Percentiles rank a stretch among this genome's conserved stretches.
Evolutionary conservation across 2,329 filamentous ascomycete genomes (phyloP).

Genomic region (Aureobasidium leucospermi): DNA sequence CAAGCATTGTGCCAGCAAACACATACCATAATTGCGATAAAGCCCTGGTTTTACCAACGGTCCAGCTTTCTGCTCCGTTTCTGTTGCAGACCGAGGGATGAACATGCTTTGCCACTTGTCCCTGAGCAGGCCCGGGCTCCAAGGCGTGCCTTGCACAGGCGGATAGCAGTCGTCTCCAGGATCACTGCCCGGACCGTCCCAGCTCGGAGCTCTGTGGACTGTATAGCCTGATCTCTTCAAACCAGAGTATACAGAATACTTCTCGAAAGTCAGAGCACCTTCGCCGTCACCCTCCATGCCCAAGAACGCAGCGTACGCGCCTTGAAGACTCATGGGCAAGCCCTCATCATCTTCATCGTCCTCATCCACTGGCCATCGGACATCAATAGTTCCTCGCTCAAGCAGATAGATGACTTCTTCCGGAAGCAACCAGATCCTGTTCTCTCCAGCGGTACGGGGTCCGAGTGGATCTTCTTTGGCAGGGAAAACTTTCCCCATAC

Average conservation of each 20-base stretch:
- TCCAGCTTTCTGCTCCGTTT: slow-evolving; percentile 23
- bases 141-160: slow-evolving; percentile 7
- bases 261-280: slow-evolving; percentile 57
- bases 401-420: slow-evolving; percentile 88
- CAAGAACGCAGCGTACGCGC: slow-evolving; percentile 78
- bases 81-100: background rate
- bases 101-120: slow-evolving; percentile 6
- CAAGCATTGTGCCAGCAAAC: background rate
- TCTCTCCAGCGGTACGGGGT: slow-evolving; percentile 22
- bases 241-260: slow-evolving; percentile 81
- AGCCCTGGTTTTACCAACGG: slow-evolving; percentile 47
- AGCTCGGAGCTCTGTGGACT: slow-evolving; percentile 60
- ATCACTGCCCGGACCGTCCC: slow-evolving; percentile 21
- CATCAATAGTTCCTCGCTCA: slow-evolving; percentile 78
- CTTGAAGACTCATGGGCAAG: slow-evolving; percentile 83
- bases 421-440: slow-evolving; percentile 67
- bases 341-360: slow-evolving; percentile 50
- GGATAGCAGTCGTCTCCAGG: slow-evolving; percentile 21
- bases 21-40: slow-evolving; percentile 45
- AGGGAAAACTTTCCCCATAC: slow-evolving; percentile 62
- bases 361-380: slow-evolving; percentile 63
- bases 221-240: slow-evolving; percentile 78
- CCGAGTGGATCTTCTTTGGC: slow-evolving; percentile 42
- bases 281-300: slow-evolving; percentile 54
- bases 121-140: slow-evolving; percentile 8